A percentile compares a stretch with the other conserved stretches of the same genome.
These are phyloP conservation scores for Rhodotorula sp. DNA, from an alignment of 1,284 basidiomycete species.

Conservation along the genomic window DNA sequence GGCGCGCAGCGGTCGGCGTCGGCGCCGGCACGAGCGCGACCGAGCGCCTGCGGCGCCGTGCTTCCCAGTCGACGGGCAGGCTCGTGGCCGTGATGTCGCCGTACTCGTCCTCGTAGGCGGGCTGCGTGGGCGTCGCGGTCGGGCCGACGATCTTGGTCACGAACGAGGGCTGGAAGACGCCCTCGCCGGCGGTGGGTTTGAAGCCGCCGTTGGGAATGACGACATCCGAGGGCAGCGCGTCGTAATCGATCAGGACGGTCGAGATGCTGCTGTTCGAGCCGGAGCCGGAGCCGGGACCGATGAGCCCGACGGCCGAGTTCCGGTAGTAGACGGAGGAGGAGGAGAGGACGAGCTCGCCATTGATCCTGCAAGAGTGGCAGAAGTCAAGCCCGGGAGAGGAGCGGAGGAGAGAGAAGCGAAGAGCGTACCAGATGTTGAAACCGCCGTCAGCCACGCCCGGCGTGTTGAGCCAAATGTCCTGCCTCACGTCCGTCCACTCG, in stretches of 20 bases:
- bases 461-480: constrained; percentile 68
- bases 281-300: constrained; percentile 14
- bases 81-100: neutral
- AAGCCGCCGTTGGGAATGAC: constrained; percentile 39
- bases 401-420: neutral
- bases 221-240: constrained; percentile 26
- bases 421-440: constrained; percentile 42
- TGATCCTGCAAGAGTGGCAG: constrained; percentile 27
- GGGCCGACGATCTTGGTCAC: constrained; percentile 21
- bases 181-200: neutral
- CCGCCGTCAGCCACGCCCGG: constrained; percentile 56
- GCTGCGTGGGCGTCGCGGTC: neutral
- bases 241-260: constrained; percentile 30
- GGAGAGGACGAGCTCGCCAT: constrained; percentile 42
- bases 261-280: neutral
- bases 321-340: constrained; percentile 45
- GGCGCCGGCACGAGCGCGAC: neutral
- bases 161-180: constrained; percentile 6
- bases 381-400: too few relatives aligned
- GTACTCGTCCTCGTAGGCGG: neutral
- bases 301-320: constrained; percentile 33
- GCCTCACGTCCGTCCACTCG: constrained; percentile 66
- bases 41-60: neutral
- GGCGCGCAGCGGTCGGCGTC: neutral
- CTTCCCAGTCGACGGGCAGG: constrained; percentile 1